These are phyloP conservation scores for Xylaria sp. DNA, from an alignment of 2,329 filamentous ascomycete species.

Conservation along the genomic window DNA sequence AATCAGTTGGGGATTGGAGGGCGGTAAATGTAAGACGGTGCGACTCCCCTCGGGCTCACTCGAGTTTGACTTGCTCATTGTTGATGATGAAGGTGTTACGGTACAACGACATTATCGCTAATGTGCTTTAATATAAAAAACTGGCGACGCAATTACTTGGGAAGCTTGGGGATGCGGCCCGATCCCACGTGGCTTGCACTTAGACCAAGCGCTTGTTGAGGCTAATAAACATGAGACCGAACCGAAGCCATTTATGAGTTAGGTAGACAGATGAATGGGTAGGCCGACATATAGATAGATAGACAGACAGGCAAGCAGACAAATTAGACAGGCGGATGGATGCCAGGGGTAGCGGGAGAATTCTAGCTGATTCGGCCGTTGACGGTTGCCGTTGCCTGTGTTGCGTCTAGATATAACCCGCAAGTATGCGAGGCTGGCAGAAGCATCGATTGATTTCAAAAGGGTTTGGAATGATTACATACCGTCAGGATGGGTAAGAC, in stretches of 20 bases:
- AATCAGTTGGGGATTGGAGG: slow-evolving; percentile 52
- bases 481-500: neutral
- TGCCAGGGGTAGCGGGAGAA: neutral
- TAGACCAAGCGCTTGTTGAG: slow-evolving; percentile 17
- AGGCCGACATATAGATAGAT: neutral
- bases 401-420: slow-evolving; percentile 1
- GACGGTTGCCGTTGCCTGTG: slow-evolving; percentile 20
- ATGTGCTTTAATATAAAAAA: slow-evolving; percentile 13
- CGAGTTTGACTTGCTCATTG: slow-evolving; percentile 48
- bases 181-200: slow-evolving; percentile 19
- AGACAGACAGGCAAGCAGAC: neutral
- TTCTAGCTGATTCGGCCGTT: slow-evolving; percentile 16
- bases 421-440: neutral
- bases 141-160: slow-evolving; percentile 8
- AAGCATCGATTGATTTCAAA: slow-evolving; percentile 25
- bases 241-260: neutral
- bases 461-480: slow-evolving; percentile 24
- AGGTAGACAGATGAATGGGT: neutral
- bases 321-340: neutral
- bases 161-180: neutral
- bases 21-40: slow-evolving; percentile 45
- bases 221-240: slow-evolving; percentile 10
- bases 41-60: slow-evolving; percentile 48
- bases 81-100: slow-evolving; percentile 38
- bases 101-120: slow-evolving; percentile 43